phyloP scores from a whole-genome alignment of 2,329 filamentous ascomycete species.

The Fusarium piperis region DNA sequence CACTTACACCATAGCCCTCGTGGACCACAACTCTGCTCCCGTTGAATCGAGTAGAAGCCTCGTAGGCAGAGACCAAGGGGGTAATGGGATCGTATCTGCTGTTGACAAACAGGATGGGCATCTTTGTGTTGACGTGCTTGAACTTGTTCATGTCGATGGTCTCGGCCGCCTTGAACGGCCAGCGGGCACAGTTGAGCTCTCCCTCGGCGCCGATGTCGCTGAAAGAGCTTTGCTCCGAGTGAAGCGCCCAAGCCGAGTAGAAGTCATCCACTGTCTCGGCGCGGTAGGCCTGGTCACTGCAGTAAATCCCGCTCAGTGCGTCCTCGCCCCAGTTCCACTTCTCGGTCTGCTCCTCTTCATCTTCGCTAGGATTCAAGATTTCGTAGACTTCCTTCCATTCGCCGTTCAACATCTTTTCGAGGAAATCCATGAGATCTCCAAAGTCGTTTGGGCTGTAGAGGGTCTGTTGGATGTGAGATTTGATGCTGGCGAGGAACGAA shows the following conservation, averaged over 20 bases:
- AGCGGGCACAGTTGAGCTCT: background rate
- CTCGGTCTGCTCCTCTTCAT: background rate
- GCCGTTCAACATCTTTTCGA: background rate
- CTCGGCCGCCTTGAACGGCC: background rate
- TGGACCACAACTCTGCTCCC: background rate
- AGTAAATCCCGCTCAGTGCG: conserved; percentile 8
- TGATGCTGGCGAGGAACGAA: background rate
- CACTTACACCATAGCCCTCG: background rate
- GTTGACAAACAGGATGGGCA: background rate
- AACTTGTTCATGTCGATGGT: background rate
- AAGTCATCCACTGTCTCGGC: conserved; percentile 3
- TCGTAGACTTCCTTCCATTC: background rate
- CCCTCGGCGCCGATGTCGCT: background rate
- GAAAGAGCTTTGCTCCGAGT: background rate
- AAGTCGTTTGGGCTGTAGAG: background rate
- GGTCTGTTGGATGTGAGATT: background rate
- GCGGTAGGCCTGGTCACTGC: conserved; percentile 15
- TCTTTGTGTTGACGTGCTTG: background rate
- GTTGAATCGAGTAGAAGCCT: background rate
- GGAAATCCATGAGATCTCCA: background rate
- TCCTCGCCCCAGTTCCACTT: conserved; percentile 9
- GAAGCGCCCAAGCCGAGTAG: conserved; percentile 2
- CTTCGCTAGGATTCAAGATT: background rate
- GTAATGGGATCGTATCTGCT: background rate
- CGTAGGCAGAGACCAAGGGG: background rate